Evolutionary conservation across 164 flowering plant genomes (phyloP).

Genomic region (Chimonanthus praecox): DNA sequence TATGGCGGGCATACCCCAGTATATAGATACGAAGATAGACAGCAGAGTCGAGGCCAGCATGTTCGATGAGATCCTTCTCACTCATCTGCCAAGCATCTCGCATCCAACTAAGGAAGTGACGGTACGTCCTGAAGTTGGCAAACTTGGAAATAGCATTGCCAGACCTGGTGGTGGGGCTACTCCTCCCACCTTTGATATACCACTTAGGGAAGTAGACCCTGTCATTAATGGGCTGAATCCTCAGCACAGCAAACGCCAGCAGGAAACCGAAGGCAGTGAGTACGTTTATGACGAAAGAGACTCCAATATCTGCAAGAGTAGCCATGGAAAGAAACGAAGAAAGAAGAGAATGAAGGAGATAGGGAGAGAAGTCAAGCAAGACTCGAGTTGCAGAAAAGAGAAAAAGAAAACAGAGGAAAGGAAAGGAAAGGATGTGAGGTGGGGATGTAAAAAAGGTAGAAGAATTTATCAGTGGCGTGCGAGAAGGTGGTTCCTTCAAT

Average conservation of each 20-base stretch:
- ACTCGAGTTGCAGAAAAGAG: no score
- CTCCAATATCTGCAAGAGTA: constrained; percentile 73
- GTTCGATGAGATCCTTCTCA: constrained; percentile 62
- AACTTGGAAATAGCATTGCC: constrained; percentile 59
- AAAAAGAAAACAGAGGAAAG: neutral
- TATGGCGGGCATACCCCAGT: constrained; percentile 56
- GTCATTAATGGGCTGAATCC: constrained; percentile 89
- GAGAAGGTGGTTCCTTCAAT: neutral
- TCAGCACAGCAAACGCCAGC: constrained; percentile 77
- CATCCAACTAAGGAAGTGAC: constrained; percentile 95
- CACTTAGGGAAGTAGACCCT: constrained; percentile 96
- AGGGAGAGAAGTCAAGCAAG: neutral
- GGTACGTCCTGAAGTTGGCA: constrained; percentile 64
- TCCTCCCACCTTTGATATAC: constrained; percentile 67
- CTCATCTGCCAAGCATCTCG: constrained; percentile 78
- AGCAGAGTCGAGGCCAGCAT: constrained; percentile 96
- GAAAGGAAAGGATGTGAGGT: neutral
- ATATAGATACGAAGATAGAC: constrained; percentile 76
- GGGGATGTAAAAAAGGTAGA: neutral
- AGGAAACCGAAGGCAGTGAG: constrained; percentile 67
- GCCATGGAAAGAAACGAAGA: constrained; percentile 44
- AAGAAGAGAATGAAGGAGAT: neutral
- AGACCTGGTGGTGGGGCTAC: constrained; percentile 38
- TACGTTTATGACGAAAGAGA: constrained; percentile 81
- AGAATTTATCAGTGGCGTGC: constrained; percentile 1